Base-by-base conservation (phyloP, 805 yeast genomes). In the Babjeviella inositovora region DNA sequence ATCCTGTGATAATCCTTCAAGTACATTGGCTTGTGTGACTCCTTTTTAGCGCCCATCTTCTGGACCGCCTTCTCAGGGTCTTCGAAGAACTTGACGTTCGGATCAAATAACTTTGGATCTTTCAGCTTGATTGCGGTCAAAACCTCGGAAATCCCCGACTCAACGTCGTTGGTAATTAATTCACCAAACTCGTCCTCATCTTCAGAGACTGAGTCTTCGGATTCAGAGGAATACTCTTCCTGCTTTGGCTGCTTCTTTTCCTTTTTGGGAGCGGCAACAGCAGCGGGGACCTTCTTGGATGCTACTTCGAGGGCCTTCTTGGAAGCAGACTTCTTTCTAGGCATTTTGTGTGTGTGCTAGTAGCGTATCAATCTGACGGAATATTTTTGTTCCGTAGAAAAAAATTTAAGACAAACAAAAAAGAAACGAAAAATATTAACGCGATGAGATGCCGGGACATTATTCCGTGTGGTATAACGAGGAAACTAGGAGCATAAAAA, bases 161-260 rank as follows among this genome's bases (percentile, higher is more conserved):
- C 96, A 7, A 90, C 80, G 23, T 77, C 84, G 22, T 69, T 82
- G 1, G 96, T 87, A 25, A 81, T 59, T 23, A 90, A 53, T 15
- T 84, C 93, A 24, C 95, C 98, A 34, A 47, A 73, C 29, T 85
- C 95, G 42, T 90, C 98, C 48, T 87, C 98, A 4, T 71, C 82
- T 41, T 81, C 93, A 8, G 47, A 29, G 6, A 57, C 59, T n/a
- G 57, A 47, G 10, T 53, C 53, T 5, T 50, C 47, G 2, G 43
- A 55, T 2, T 27, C 40, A 9, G 39, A 9, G 11, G 16, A 13
- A 10, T 23, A 19, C 28, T 11, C 25, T 19, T 21, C 23, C 29
- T n/a, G 25, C 19, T 12, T 27, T 30, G 6, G 26, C 24, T 6
- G 19, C 22, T 17, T 26, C 32, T 23, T 31, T 37, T 22, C 31